Conservation (phyloP, 257 asterid genomes). For the Penstemon newberryi region DNA sequence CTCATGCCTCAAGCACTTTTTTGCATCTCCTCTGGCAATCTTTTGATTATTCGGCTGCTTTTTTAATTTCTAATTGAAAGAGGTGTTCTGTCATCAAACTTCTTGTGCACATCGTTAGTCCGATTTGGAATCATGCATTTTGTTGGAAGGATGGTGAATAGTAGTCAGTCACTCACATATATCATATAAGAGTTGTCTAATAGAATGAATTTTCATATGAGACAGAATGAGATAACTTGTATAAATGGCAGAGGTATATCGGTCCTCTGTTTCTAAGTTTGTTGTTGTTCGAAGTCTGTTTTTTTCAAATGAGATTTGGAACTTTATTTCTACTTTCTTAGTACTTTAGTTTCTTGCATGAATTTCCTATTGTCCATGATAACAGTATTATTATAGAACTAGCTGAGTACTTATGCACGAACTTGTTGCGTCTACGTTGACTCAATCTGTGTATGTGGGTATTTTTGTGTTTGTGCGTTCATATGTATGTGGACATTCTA, state of each 20-base stretch:
- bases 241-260: background rate
- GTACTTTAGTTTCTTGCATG: slow-evolving; percentile 18
- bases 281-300: background rate
- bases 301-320: background rate
- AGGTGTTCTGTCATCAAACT: background rate
- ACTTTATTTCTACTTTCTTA: background rate
- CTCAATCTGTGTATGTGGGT: slow-evolving; percentile 15
- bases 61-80: slow-evolving; percentile 3
- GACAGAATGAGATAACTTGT: background rate
- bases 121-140: background rate
- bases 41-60: background rate
- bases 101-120: background rate
- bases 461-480: slow-evolving; percentile 14
- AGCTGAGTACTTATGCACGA: background rate
- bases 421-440: background rate
- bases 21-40: background rate
- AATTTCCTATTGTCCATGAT: background rate
- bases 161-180: background rate
- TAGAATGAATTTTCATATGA: background rate
- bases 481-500: background rate
- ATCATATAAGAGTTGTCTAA: background rate
- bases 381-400: background rate
- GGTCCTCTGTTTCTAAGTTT: background rate
- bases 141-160: background rate
- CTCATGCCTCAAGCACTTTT: slow-evolving; percentile 6